Conservation (phyloP, 345 rosid genomes). For the Corchorus olitorius region DNA sequence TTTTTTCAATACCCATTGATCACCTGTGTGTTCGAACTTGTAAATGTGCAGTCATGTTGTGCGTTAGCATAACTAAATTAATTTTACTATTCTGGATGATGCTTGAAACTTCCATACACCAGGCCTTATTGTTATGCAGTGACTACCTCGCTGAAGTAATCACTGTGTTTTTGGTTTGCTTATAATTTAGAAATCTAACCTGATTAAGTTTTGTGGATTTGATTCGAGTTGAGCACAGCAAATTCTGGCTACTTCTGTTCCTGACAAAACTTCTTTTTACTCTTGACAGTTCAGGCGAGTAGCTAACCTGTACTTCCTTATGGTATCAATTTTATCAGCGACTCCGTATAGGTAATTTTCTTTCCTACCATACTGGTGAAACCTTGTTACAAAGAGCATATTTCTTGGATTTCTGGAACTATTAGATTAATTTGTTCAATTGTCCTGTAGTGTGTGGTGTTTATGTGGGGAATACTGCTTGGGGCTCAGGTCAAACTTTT, state of each 20-base stretch:
- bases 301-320: conserved; percentile 92
- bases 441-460: neutral
- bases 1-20: neutral
- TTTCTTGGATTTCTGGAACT: neutral
- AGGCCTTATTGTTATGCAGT: neutral
- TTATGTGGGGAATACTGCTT: neutral
- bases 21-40: neutral
- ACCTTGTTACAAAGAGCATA: conserved; percentile 1
- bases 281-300: conserved; percentile 99
- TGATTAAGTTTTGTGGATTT: conserved; percentile 14
- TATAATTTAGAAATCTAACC: neutral
- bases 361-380: conserved; percentile 1
- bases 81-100: neutral
- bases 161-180: neutral
- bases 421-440: neutral
- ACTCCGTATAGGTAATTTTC: conserved; percentile 86
- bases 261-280: conserved; percentile 42
- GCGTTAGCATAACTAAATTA: neutral
- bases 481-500: neutral
- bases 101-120: neutral
- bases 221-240: neutral
- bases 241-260: conserved; percentile 9
- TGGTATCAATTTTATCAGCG: conserved; percentile 89
- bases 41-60: neutral
- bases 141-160: neutral